A percentile compares a stretch with the other conserved stretches of the same genome.
Conservation (phyloP, 2,329 filamentous ascomycete genomes). For the Colletotrichum abscissum region DNA sequence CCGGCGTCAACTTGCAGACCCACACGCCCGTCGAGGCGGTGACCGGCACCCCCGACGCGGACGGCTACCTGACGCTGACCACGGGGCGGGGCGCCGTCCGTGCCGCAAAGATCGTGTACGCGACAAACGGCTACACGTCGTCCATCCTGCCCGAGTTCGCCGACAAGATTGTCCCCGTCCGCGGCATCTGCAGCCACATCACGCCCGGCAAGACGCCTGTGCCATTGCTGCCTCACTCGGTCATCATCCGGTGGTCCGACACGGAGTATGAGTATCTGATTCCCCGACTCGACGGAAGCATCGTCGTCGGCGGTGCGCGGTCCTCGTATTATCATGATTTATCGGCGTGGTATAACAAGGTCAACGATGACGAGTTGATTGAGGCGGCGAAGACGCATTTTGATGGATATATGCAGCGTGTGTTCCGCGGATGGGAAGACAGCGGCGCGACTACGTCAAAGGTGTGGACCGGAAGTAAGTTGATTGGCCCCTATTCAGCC, state of each 20-base stretch:
- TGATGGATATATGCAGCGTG: slow-evolving; percentile 57
- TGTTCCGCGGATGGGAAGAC: slow-evolving; percentile 58
- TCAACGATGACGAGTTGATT: slow-evolving; percentile 54
- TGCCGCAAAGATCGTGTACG: slow-evolving; percentile 38
- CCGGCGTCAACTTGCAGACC: slow-evolving; percentile 43
- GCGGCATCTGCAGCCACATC: slow-evolving; percentile 45
- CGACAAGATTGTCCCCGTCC: slow-evolving; percentile 38
- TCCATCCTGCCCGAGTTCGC: slow-evolving; percentile 39
- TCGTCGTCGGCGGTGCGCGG: slow-evolving; percentile 56
- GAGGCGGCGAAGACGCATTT: slow-evolving; percentile 52
- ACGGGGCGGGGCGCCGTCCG: slow-evolving; percentile 39
- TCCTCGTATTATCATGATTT: slow-evolving; percentile 45
- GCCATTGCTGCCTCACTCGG: slow-evolving; percentile 59
- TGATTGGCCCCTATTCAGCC: fast-evolving
- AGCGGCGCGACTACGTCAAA: slow-evolving; percentile 48
- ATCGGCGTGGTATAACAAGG: slow-evolving; percentile 53
- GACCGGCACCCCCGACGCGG: slow-evolving; percentile 2
- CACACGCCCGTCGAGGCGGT: slow-evolving; percentile 18
- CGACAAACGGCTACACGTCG: slow-evolving; percentile 45
- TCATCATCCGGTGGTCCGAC: slow-evolving; percentile 68
- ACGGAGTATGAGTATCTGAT: slow-evolving; percentile 76
- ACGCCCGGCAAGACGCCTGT: slow-evolving; percentile 45
- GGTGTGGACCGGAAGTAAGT: slow-evolving; percentile 56
- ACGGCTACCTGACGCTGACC: slow-evolving; percentile 17
- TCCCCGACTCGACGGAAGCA: slow-evolving; percentile 59